Evolutionary conservation across 2,329 filamentous ascomycete species (phyloP), one percentile per base, ranked within the genome.

Genomic region (Nothophoma quercina): DNA sequence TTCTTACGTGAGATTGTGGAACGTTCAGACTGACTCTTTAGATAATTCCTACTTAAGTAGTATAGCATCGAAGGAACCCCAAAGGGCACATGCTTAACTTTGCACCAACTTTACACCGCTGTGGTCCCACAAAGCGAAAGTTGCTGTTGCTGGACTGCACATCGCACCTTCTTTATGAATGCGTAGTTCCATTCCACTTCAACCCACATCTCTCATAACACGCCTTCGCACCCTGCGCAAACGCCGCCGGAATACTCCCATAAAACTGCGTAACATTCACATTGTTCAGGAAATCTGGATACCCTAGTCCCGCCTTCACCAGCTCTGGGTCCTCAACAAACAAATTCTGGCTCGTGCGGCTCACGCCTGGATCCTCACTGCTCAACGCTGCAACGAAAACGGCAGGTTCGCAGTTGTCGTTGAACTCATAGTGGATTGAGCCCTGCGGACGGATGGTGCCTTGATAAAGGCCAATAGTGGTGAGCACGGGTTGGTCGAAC

Each of bases 401-500:
- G 9, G 35, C 44, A 34, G 44, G 44, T 21, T 48, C 44, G 12
- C 44, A 40, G 10, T 48, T 40, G 15, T 48, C 19, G 15, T 48
- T 40, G 15, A 34, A 48, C 7, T 48, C 35, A 13, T 48, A 48
- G 15, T 16, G 30, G 30, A 16, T 33, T 13, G 15, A 33, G 30
- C 12, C 44, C 29, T 39, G 44, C 1, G 44, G 44, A n/a, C 44
- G 34, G 26, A 47, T 33, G 19, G 44, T 47, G 7, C 44, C 44
- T 39, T 47, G 44, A 16, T 47, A 47, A 6, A 47, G 21, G 7
- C 44, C 44, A 13, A 47, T 39, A 26, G 44, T 47, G 34, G 44
- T 39, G 25, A 47, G 34, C 1, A 47, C 26, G 34, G 44, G 44
- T 15, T 47, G 34, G 26, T 47, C 44, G 34, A 47, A 47, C 26